Base-by-base conservation (phyloP, 1,139 yeast genomes). In the Taphrina confusa region DNA sequence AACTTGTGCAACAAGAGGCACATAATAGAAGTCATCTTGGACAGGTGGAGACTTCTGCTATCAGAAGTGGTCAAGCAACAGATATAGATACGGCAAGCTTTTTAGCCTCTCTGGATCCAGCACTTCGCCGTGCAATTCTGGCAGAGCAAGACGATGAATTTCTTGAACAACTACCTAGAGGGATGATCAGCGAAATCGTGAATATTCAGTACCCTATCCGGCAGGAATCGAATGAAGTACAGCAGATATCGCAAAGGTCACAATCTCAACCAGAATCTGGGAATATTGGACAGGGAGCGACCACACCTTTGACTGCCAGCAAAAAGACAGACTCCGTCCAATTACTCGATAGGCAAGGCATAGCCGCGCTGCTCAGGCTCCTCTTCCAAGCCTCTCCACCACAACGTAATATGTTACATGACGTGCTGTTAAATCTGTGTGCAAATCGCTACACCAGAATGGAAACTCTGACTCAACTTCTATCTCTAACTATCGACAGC, bases 401-500 rank as follows among this genome's bases (percentile, higher is more conserved):
- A 62, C 85, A 85, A 58, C 76, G 94, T 57, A 90, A 83, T 63
- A 74, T 78, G 8, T 76, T 88, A 56, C 85, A 85, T 69, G 84
- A 83, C 61, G 75, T 92, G 3, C 76, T 90, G 62, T 81, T 81
- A 33, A 82, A 81, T 63, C 71, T 90, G 63, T 87, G 95, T 69
- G 79, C 82, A 64, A 88, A 85, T 71, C 86, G 87, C 69, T 94
- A 85, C 65, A 86, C 88, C 9, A 75, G 97, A 57, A 75, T 81
- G 20, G 97, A 91, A 65, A 80, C 89, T n/a, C 77, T 90, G 71
- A 83, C 85, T 47, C 74, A 85, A 61, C 71, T 90, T 57, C 72
- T 90, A 49, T 82, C 85, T 30, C 80, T 90, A 47, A 73, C 91
- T 45, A 84, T 84, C 64, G 96, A 90, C 65, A 95, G 94, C 6